Evolutionary conservation across 495 filamentous ascomycete species (phyloP), one percentile per base, ranked within the genome.

Genomic region (Penicillium manginii): DNA sequence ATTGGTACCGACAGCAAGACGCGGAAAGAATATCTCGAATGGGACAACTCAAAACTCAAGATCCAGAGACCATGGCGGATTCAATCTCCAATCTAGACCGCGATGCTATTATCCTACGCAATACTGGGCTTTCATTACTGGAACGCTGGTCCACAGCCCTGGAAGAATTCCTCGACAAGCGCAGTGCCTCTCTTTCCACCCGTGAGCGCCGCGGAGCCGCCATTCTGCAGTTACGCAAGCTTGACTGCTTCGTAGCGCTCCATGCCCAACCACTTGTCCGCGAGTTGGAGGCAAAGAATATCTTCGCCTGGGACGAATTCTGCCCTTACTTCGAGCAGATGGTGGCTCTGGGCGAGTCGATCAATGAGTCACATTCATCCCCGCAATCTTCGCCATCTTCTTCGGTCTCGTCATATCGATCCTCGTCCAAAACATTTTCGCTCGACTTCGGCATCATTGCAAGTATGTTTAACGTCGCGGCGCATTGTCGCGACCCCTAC

Each of bases 391-490:
- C 55, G 10, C 35, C 45, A 1, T 18, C 26, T 12, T 12, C 10
- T 2, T 50, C 23, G 10, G 2, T 19, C 22, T 29, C 43, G 17
- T 17, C 43, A 17, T 47, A 15, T 10, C n/a, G 26, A 10, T 29
- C 19, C 18, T 29, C 56, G 3, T 49, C 52, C 9, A 52, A 29
- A 14, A 60, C 35, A 1, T 69, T 71, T 35, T 64, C 65, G 0
- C 62, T 71, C 9, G 62, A 71, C 48, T 60, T 83, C 21, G 81
- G 80, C 21, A 80, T 86, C 29, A 78, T 87, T 8, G 73, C 73
- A 15, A 77, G 82, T 0, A 72, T 87, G 2, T 88, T 81, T 55
- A 71, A 83, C 11, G 80, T 81, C 12, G 85, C 82, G 8, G 83
- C 80, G 12, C 81, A 80, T 57, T 89, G 85, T 64, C 81, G 85